A percentile compares a stretch with the other conserved stretches of the same genome.
Evolutionary conservation across 345 rosid species (phyloP).

Genomic region (Pugionium cornutum): DNA sequence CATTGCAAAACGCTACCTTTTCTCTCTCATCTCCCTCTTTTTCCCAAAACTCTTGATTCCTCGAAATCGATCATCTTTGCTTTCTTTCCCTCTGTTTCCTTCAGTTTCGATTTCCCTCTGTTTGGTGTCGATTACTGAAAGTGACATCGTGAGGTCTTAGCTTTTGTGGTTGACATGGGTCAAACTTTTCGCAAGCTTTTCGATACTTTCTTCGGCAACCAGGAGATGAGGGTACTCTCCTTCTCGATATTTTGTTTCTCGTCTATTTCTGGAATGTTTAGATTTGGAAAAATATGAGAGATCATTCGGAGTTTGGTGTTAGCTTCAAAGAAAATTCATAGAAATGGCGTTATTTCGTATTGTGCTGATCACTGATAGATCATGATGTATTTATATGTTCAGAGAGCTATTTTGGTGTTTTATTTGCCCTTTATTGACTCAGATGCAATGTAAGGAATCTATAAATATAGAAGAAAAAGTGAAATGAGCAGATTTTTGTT

Average conservation of each 20-base stretch:
- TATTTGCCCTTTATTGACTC: not conserved
- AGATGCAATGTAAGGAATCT: not conserved
- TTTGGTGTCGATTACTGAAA: conserved; percentile 5
- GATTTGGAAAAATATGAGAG: not conserved
- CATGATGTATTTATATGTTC: not conserved
- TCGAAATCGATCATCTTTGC: conserved; percentile 12
- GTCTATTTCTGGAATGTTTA: not conserved
- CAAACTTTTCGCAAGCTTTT: conserved; percentile 90
- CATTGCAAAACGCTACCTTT: conserved; percentile 35
- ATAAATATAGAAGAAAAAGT: not conserved
- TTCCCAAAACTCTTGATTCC: conserved; percentile 8
- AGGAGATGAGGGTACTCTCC: conserved; percentile 80
- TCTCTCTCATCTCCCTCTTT: not conserved
- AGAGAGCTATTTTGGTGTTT: not conserved
- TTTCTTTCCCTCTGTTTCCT: conserved; percentile 15
- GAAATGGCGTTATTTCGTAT: not conserved
- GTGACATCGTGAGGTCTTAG: not conserved
- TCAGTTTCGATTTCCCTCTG: not conserved
- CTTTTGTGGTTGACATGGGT: conserved; percentile 51
- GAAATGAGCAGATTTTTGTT: not conserved
- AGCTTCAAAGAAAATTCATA: not conserved
- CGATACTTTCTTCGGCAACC: conserved; percentile 83
- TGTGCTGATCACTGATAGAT: not conserved
- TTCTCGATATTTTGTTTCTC: conserved; percentile 10
- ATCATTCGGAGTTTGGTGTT: conserved; percentile 9